Evolutionary conservation across 768 basidiomycete species (phyloP).

Genomic region (Russula ochroleuca): DNA sequence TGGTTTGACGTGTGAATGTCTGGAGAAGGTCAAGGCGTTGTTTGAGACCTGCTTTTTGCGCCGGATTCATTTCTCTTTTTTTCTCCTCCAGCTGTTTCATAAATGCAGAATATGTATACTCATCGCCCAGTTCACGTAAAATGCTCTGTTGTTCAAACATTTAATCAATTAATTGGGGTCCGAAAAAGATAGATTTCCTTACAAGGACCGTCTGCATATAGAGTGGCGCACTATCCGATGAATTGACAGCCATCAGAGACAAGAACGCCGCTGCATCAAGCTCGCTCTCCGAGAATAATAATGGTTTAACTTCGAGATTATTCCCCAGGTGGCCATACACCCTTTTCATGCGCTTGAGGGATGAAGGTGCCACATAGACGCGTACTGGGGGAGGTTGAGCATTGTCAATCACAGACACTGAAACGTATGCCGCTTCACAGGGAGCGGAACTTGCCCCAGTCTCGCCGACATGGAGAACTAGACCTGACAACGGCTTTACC

Average conservation of each 20-base stretch:
- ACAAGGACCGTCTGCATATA: constrained; percentile 70
- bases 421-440: constrained; percentile 57
- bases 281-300: constrained; percentile 54
- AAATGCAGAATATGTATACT: constrained; percentile 51
- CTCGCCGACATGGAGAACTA: constrained; percentile 68
- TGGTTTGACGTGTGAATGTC: constrained; percentile 47
- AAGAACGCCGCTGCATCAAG: constrained; percentile 65
- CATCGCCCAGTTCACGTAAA: constrained; percentile 58
- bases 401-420: constrained; percentile 23
- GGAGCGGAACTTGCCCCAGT: constrained; percentile 55
- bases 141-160: constrained; percentile 43
- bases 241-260: constrained; percentile 69
- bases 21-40: constrained; percentile 60
- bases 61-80: constrained; percentile 51
- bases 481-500: constrained; percentile 52
- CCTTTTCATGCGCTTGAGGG: constrained; percentile 54
- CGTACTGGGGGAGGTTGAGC: constrained; percentile 36
- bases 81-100: constrained; percentile 42
- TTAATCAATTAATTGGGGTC: constrained; percentile 1
- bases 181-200: constrained; percentile 35
- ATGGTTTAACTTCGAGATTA: constrained; percentile 48
- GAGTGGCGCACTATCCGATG: constrained; percentile 56
- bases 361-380: constrained; percentile 60
- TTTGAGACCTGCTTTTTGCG: constrained; percentile 52
- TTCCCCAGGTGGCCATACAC: constrained; percentile 45